phyloP scores from a whole-genome alignment of 2,329 filamentous ascomycete species.

The Nakataea oryzae region DNA sequence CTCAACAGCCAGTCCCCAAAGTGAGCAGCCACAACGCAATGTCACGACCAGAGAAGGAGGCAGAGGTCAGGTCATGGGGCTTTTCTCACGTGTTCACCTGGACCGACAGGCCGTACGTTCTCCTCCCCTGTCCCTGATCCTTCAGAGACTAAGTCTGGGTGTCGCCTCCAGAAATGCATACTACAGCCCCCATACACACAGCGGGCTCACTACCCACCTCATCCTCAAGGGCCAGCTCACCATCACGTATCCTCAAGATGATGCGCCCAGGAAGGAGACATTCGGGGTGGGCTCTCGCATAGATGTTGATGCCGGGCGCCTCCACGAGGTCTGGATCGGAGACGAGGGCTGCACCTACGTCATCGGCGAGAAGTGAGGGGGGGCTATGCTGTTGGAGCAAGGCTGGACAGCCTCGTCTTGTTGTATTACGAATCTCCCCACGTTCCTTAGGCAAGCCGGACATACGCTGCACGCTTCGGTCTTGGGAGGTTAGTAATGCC shows the following conservation, averaged over 20 bases:
- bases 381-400: neutral
- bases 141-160: slow-evolving; percentile 3
- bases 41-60: slow-evolving; percentile 25
- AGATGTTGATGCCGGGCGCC: slow-evolving; percentile 52
- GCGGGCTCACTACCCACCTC: slow-evolving; percentile 56
- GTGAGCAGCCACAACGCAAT: neutral
- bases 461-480: neutral
- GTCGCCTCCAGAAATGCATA: slow-evolving; percentile 44
- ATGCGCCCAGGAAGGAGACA: slow-evolving; percentile 41
- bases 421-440: neutral
- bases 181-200: slow-evolving; percentile 58
- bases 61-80: slow-evolving; percentile 57
- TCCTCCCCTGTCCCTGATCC: slow-evolving; percentile 1
- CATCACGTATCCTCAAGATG: slow-evolving; percentile 54
- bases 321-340: slow-evolving; percentile 64
- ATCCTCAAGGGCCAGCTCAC: slow-evolving; percentile 56
- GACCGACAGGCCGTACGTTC: slow-evolving; percentile 56
- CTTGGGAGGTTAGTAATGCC: neutral
- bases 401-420: neutral
- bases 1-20: neutral
- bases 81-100: slow-evolving; percentile 62
- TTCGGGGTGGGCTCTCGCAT: slow-evolving; percentile 51
- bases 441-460: neutral
- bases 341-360: slow-evolving; percentile 57
- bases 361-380: slow-evolving; percentile 39